Evolutionary conservation across 345 rosid species (phyloP).

Genomic region (Eucalyptus sp.): DNA sequence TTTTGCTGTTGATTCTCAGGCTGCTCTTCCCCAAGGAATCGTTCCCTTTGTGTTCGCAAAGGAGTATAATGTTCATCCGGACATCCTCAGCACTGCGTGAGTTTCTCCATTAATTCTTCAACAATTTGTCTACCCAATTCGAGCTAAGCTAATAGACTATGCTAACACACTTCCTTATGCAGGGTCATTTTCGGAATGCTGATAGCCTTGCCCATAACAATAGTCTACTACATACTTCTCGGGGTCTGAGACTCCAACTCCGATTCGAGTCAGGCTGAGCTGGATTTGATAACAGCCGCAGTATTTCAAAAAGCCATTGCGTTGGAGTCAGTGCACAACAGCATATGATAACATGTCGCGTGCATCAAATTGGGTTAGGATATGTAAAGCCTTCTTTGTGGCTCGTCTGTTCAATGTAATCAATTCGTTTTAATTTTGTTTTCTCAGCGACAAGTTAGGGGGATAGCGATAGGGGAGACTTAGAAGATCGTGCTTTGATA

Average conservation of each 20-base stretch:
- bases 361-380: neutral
- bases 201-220: conserved; percentile 33
- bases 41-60: conserved; percentile 34
- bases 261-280: neutral
- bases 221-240: conserved; percentile 24
- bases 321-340: neutral
- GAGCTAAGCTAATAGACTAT: neutral
- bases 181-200: conserved; percentile 43
- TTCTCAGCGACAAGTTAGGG: neutral
- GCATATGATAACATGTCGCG: neutral
- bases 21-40: conserved; percentile 36
- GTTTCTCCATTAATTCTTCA: neutral
- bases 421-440: neutral
- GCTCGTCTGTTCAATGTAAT: neutral
- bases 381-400: neutral
- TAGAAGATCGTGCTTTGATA: neutral
- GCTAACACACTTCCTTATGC: neutral
- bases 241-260: conserved; percentile 3
- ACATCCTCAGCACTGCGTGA: conserved; percentile 34
- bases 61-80: conserved; percentile 32
- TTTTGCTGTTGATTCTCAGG: conserved; percentile 1
- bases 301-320: neutral
- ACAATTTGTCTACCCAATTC: neutral
- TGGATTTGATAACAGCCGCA: neutral
- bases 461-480: neutral